Evolutionary conservation across 495 filamentous ascomycete species (phyloP).

Genomic region (Astrothelium macrocarpum): DNA sequence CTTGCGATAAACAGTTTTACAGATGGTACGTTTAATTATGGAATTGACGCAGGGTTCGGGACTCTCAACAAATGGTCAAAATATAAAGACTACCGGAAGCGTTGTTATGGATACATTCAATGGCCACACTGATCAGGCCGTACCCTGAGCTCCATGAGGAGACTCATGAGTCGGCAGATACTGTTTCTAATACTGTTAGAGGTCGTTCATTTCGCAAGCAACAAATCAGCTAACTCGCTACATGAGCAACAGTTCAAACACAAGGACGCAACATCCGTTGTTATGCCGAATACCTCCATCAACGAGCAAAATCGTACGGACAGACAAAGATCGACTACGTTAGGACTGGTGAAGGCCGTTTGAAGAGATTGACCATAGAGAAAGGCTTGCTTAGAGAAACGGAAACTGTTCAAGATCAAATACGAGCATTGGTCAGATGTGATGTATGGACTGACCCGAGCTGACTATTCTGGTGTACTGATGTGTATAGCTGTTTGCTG

Average conservation of each 20-base stretch:
- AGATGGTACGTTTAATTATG: slow-evolving; percentile 37
- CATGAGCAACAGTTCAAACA: slow-evolving; percentile 57
- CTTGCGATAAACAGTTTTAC: slow-evolving; percentile 85
- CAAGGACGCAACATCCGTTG: slow-evolving; percentile 91
- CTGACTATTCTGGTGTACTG: background rate
- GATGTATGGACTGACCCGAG: slow-evolving; percentile 46
- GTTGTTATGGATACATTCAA: too few species aligned
- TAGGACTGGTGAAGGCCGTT: slow-evolving; percentile 63
- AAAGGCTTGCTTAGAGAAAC: slow-evolving; percentile 92
- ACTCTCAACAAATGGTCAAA: background rate
- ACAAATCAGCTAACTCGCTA: background rate
- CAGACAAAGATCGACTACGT: slow-evolving; percentile 87
- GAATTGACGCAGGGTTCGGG: background rate
- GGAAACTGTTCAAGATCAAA: slow-evolving; percentile 81
- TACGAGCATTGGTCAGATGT: slow-evolving; percentile 75
- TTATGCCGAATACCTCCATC: slow-evolving; percentile 78
- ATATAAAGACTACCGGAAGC: too few species aligned
- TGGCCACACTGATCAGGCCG: too few species aligned
- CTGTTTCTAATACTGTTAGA: too few species aligned
- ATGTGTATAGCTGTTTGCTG: slow-evolving; percentile 57
- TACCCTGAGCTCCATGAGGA: too few species aligned
- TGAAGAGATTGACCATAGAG: slow-evolving; percentile 81
- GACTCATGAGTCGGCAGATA: too few species aligned
- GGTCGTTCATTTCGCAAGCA: background rate
- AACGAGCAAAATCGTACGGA: slow-evolving; percentile 70